Base-by-base conservation (phyloP, 2,329 filamentous ascomycete genomes). In the Pestalotiopsis sp. region DNA sequence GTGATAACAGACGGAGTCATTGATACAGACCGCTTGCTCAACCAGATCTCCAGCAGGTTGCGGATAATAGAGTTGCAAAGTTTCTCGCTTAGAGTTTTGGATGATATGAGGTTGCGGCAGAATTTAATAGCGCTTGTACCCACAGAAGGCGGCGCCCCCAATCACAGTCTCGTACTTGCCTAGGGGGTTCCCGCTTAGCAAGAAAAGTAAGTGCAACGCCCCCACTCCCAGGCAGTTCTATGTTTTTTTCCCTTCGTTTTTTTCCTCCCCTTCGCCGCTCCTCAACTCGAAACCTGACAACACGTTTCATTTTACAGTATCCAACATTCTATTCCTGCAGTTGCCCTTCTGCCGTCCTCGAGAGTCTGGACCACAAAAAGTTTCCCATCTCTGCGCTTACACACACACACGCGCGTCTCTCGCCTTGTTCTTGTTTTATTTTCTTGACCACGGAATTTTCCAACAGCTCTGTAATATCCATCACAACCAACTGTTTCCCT, bases 1-100 rank as follows among this genome's bases (percentile, higher is more conserved):
- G 6, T 36, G 31, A 36, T 36, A 11, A 52, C n/a, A 23, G 23
- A n/a, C 14, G 45, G 20, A 59, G 14, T 17, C 17, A 13, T 27
- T 39, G 31, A 36, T 27, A 27, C 4, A 27, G 4, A 27, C 4
- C 27, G 56, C 59, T 36, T 31, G 59, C 14, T 41, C 20, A 36
- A 36, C 31, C 31, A 62, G 9, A 59, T 17, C 17, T 23, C n/a
- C 45, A 52, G 59, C 59, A 62, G 5, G 25, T 36, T 38, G 59
- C 59, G 59, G 59, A 62, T 62, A 62, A 64, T 64, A 64, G 61
- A 64, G 61, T 64, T 64, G 61, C 38, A 64, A 62, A 62, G 38
- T 25, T 64, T 64, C 61, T 64, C 61, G 61, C 61, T 64, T 25
- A 64, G 27, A 64, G 27, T 41, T 41, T 20, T 62, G 59, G 59